Base-by-base conservation (phyloP, 148 eudicot genomes). In the Chenopodium formosanum region DNA sequence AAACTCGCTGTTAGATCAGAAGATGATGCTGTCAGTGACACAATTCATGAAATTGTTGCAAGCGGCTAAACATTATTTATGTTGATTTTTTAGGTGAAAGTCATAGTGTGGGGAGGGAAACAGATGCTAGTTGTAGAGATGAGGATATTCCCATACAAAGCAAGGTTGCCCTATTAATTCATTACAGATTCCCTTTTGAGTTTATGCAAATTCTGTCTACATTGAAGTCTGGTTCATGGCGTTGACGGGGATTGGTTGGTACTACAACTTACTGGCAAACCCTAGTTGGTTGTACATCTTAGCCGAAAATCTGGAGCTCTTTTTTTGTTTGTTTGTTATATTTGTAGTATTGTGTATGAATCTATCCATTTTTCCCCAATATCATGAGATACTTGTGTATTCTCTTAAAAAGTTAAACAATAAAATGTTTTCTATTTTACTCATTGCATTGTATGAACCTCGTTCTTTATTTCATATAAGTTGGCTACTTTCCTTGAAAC, bases 1-100 rank as follows among this genome's bases (percentile, higher is more conserved):
- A 96, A 96, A 80, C 91, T 96, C 12, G 88, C 92, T 23, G 99
- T 96, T 46, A 89, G 99, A 90, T 94, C 99, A 9, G 98, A 96
- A 52, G 98, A 96, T 79, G 94, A 86, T 80, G 87, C 88, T 52
- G 97, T 94, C 56, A 92, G 99, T 48, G 99, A 96, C 80, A 90
- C 92, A 37, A 92, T 96, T 81, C 99, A 96, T 14, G 99, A 96
- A 87, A 92, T 94, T 37, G 99, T 96, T 80, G 97, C 97, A 13
- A 96, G 97, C 85, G 96, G 98, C 82, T 93, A 87, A 74, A 82
- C 76, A 40, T 62, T 63, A 37, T 46, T 60, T 64, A 63, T 47
- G 68, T 63, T 78, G 60, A 60, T 76, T 74, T 56, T 67, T 48
- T 37, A 44, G 62, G 50, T 74, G 63, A 67, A 32, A 27, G 31